These are phyloP conservation scores for Gnetum montanum DNA, from an alignment of 75 land plant genomes.

Conservation along the genomic window DNA sequence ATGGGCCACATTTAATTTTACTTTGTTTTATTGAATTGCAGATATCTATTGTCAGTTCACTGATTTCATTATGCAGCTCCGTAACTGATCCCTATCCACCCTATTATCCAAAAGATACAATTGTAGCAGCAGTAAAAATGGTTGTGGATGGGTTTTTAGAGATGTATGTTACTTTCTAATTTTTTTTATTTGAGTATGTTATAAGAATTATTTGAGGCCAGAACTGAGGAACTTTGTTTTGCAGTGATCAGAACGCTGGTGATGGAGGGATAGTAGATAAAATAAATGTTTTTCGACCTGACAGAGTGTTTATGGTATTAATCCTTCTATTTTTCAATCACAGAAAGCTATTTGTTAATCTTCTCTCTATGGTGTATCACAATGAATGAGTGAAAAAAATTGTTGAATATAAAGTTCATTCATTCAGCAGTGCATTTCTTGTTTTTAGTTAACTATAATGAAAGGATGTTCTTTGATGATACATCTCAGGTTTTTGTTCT, in stretches of 20 bases:
- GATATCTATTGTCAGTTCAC: conserved; percentile 69
- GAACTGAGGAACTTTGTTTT: not conserved
- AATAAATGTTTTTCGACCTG: conserved; percentile 72
- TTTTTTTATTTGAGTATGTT: not conserved
- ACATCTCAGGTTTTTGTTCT: too few relatives aligned
- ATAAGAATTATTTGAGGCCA: too few relatives aligned
- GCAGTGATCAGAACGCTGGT: conserved; percentile 35
- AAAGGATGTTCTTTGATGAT: too few relatives aligned
- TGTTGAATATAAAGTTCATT: too few relatives aligned
- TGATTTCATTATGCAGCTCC: conserved; percentile 48
- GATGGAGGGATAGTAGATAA: conserved; percentile 53
- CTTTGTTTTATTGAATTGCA: too few relatives aligned
- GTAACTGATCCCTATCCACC: conserved; percentile 48
- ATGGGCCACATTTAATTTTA: too few relatives aligned
- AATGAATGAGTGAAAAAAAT: not conserved
- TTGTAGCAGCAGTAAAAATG: conserved; percentile 49
- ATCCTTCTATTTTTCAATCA: not conserved
- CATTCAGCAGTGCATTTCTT: too few relatives aligned
- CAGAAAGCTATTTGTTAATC: not conserved
- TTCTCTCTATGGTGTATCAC: not conserved
- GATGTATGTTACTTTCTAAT: conserved; percentile 22
- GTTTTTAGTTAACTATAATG: too few relatives aligned
- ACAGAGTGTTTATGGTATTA: conserved; percentile 85
- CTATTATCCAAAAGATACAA: conserved; percentile 36
- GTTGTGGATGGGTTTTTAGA: conserved; percentile 96